Evolutionary conservation across 345 rosid species (phyloP).

Genomic region (Eucalyptus sp.): DNA sequence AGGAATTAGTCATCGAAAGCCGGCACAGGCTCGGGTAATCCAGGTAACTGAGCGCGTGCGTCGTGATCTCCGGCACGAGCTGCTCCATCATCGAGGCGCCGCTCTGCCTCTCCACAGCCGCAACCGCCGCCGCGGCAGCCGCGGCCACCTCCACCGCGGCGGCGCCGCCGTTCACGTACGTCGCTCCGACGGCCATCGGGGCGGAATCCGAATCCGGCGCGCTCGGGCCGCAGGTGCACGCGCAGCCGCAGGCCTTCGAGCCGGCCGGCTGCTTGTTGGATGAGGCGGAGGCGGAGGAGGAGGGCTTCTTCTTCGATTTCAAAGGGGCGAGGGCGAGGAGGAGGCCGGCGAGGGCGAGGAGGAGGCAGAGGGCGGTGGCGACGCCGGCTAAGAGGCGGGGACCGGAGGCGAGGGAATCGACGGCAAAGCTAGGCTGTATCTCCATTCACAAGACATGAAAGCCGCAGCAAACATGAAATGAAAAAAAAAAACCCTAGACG

Average conservation of each 20-base stretch:
- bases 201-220: not conserved
- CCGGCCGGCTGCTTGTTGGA: not conserved
- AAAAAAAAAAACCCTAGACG: constrained; percentile 24
- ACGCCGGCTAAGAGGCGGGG: constrained; percentile 31
- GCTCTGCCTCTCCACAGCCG: constrained; percentile 42
- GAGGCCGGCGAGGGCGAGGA: constrained; percentile 18
- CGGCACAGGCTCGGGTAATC: constrained; percentile 94
- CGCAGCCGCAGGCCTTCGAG: constrained; percentile 2
- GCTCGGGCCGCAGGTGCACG: constrained; percentile 16
- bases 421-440: constrained; percentile 22
- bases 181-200: not conserved
- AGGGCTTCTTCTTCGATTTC: constrained; percentile 10
- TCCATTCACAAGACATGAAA: constrained; percentile 62
- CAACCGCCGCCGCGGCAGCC: not conserved
- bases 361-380: constrained; percentile 20
- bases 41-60: constrained; percentile 96
- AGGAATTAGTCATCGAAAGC: constrained; percentile 93
- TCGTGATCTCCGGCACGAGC: constrained; percentile 94
- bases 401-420: constrained; percentile 4
- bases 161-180: not conserved
- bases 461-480: constrained; percentile 15
- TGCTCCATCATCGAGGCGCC: constrained; percentile 99
- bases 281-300: constrained; percentile 18
- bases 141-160: not conserved
- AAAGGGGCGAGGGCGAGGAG: constrained; percentile 29